Base-by-base conservation (phyloP, 192 early-diverging fungal species). In the Podila epigama region DNA sequence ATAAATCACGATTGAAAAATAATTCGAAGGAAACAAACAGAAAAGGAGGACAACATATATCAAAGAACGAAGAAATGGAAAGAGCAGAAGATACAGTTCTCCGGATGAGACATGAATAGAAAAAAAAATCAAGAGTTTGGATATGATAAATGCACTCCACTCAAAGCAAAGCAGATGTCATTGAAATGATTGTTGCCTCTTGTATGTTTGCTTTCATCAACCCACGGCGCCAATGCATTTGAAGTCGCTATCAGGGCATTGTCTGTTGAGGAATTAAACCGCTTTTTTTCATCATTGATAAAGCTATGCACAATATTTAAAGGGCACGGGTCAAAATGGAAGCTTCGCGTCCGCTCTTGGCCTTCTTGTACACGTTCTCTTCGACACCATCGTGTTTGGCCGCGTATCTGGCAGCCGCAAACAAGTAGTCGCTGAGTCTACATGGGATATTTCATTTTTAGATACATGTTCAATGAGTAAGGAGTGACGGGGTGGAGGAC, bases 351-450 rank as follows among this genome's bases (percentile, higher is more conserved):
- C 73, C 73, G 18, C 73, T 77, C 73, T 77, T 77, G 53, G 73
- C 73, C 40, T 77, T 77, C 70, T 82, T 70, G 70, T 98, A 98
- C n/a, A 95, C 87, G 35, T 84, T 89, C 65, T 98, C 96, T 5
- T 70, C 63, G 53, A 90, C 66, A 6, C 88, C 85, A 42, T 93
- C 91, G 16, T 82, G 51, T 72, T 89, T 90, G 2, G 95, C 94
- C 12, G 90, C 88, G 73, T 81, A 93, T 32, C 96, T 82, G 1
- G 94, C 95, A 10, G 95, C 95, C 20, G 88, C 92, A 79, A 98
- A 98, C 51, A 98, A 63, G 60, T 91, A 98, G 63, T 98, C 96
- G 78, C 93, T 95, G 62, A 98, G 83, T 10, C 81, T 83, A 70
- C 11, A 40, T 27, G 22, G n/a, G 0, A 20, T 36, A 53, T 15